Evolutionary conservation across 257 asterid genomes (phyloP).

Genomic region (Solanum lignicaule): DNA sequence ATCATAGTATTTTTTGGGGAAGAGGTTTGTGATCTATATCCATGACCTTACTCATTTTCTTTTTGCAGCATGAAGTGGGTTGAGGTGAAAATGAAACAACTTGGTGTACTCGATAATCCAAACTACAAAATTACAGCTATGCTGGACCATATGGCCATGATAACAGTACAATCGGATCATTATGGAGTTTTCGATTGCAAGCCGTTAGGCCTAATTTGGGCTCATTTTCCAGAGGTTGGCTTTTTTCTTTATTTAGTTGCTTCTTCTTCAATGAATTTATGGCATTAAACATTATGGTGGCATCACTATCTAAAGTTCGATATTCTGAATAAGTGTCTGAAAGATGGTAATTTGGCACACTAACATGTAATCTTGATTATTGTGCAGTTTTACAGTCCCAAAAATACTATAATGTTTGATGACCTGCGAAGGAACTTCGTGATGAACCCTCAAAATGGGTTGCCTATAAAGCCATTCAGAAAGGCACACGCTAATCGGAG

Average conservation of each 20-base stretch:
- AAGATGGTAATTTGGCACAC: background rate
- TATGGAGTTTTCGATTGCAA: constrained; percentile 84
- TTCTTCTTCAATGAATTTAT: background rate
- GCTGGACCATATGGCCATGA: constrained; percentile 86
- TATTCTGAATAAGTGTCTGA: background rate
- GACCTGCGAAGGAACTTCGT: constrained; percentile 84
- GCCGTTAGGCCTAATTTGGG: constrained; percentile 96
- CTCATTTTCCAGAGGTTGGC: constrained; percentile 70
- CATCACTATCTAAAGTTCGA: background rate
- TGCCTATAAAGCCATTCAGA: constrained; percentile 72
- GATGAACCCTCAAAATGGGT: constrained; percentile 92
- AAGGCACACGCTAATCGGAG: constrained; percentile 67
- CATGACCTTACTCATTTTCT: constrained; percentile 6
- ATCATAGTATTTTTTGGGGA: background rate
- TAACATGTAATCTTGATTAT: background rate
- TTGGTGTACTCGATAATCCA: constrained; percentile 76
- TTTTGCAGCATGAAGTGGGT: constrained; percentile 91
- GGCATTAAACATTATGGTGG: background rate
- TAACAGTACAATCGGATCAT: constrained; percentile 74
- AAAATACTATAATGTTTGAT: constrained; percentile 92
- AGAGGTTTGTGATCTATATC: background rate
- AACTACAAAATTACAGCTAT: constrained; percentile 84
- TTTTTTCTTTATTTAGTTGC: background rate
- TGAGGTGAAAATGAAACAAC: constrained; percentile 86
- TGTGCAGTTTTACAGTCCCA: constrained; percentile 61